phyloP scores from a whole-genome alignment of 2,329 filamentous ascomycete species.

The Aspergillus sp. region DNA sequence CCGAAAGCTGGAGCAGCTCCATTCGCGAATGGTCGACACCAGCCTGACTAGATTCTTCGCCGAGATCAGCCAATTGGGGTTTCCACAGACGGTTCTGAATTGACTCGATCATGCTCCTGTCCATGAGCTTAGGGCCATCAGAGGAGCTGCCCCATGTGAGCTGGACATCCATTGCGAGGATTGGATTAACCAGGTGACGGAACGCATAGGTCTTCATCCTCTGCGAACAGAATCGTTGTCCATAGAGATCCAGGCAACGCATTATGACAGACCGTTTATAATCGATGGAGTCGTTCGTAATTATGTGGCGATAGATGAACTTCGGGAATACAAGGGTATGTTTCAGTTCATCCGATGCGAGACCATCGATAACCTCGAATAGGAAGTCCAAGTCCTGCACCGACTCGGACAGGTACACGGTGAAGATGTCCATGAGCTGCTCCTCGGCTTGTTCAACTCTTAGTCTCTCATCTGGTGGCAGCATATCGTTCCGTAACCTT shows the following conservation, averaged over 20 bases:
- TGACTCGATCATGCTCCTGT: constrained; percentile 76
- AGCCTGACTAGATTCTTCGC: constrained; percentile 72
- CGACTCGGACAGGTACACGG: constrained; percentile 65
- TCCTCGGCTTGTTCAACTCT: constrained; percentile 83
- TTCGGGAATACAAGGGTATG: constrained; percentile 63
- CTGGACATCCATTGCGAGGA: constrained; percentile 93
- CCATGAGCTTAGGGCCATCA: constrained; percentile 63
- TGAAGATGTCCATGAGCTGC: constrained; percentile 76
- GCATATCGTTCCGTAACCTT: constrained; percentile 58
- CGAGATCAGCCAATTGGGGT: constrained; percentile 68
- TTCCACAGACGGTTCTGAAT: constrained; percentile 93
- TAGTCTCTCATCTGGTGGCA: constrained; percentile 65
- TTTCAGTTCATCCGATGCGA: constrained; percentile 76
- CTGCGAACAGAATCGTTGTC: constrained; percentile 66
- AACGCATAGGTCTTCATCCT: constrained; percentile 89
- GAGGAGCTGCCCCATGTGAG: constrained; percentile 57
- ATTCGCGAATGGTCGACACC: constrained; percentile 93
- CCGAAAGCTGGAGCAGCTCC: constrained; percentile 89
- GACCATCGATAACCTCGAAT: constrained; percentile 71
- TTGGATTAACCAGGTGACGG: constrained; percentile 87
- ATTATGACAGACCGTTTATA: constrained; percentile 76
- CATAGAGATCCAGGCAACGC: constrained; percentile 80
- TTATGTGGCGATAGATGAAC: constrained; percentile 77
- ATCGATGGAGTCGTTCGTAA: constrained; percentile 73
- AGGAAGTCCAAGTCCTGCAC: constrained; percentile 72